phyloP scores from a whole-genome alignment of 2,329 filamentous ascomycete genomes.

The Apiospora phragmitis region DNA sequence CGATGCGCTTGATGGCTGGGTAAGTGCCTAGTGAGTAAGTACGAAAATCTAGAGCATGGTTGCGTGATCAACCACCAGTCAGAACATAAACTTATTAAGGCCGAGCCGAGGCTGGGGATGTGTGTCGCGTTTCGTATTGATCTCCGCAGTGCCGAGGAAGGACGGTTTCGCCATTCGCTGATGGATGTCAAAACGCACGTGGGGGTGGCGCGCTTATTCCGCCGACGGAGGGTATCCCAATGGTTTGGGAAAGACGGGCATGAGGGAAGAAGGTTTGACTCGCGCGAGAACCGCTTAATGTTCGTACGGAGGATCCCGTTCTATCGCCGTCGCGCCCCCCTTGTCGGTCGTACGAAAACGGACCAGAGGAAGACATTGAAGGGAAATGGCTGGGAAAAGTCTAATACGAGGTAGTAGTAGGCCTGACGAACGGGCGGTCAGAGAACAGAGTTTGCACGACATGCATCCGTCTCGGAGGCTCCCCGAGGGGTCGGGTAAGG shows the following conservation, averaged over 20 bases:
- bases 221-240: not conserved
- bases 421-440: conserved; percentile 1
- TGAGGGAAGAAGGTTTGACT: not conserved
- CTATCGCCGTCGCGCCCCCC: not conserved
- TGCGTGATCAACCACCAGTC: not conserved
- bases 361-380: not conserved
- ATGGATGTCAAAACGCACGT: not conserved
- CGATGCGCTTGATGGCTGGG: not conserved
- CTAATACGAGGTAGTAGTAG: not conserved
- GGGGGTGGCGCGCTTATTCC: not conserved
- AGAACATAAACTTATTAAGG: not conserved
- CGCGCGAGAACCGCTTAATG: not conserved
- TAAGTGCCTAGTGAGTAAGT: not conserved
- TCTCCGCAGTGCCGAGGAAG: not conserved
- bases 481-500: not conserved
- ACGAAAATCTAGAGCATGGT: not conserved
- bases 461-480: not conserved
- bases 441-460: not conserved
- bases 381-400: not conserved
- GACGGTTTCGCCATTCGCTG: not conserved
- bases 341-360: not conserved
- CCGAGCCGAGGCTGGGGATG: not conserved
- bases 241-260: not conserved
- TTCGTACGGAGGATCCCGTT: not conserved
- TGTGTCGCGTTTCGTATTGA: not conserved